These are phyloP conservation scores for Chimonanthus salicifolius DNA, from an alignment of 164 flowering plant genomes.

Conservation along the genomic window DNA sequence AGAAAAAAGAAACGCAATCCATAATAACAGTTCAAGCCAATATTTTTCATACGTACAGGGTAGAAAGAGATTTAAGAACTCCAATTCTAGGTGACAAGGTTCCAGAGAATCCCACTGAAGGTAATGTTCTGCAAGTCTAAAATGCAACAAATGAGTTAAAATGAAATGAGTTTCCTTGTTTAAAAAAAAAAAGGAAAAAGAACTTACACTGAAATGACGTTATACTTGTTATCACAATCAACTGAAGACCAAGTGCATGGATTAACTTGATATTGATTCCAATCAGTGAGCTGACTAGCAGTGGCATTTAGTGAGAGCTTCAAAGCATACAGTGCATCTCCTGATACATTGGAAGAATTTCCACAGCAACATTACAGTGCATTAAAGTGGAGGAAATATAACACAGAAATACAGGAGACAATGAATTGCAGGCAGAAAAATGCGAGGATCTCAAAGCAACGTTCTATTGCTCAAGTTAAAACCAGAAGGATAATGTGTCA, in stretches of 20 bases:
- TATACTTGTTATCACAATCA: conserved; percentile 32
- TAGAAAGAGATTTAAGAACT: conserved; percentile 42
- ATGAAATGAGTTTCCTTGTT: too few species aligned
- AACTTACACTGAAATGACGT: conserved; percentile 51
- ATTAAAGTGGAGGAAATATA: background rate
- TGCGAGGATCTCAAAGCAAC: background rate
- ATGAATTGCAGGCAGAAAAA: background rate
- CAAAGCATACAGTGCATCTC: conserved; percentile 60
- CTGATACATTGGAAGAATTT: conserved; percentile 28
- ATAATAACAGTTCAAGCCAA: background rate
- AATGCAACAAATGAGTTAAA: background rate
- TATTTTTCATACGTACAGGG: conserved; percentile 55
- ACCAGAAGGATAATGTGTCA: background rate
- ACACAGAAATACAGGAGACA: background rate
- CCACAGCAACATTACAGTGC: background rate
- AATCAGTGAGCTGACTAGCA: conserved; percentile 49
- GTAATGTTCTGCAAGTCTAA: conserved; percentile 52
- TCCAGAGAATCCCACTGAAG: conserved; percentile 70
- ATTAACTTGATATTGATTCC: conserved; percentile 70
- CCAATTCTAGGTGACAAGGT: conserved; percentile 61
- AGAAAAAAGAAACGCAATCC: background rate
- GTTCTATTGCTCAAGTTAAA: background rate
- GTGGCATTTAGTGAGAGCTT: conserved; percentile 55
- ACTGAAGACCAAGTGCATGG: conserved; percentile 92
- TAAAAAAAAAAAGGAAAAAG: background rate